Evolutionary conservation across 495 filamentous ascomycete species (phyloP).

Genomic region (Astrothelium subdiscretum): DNA sequence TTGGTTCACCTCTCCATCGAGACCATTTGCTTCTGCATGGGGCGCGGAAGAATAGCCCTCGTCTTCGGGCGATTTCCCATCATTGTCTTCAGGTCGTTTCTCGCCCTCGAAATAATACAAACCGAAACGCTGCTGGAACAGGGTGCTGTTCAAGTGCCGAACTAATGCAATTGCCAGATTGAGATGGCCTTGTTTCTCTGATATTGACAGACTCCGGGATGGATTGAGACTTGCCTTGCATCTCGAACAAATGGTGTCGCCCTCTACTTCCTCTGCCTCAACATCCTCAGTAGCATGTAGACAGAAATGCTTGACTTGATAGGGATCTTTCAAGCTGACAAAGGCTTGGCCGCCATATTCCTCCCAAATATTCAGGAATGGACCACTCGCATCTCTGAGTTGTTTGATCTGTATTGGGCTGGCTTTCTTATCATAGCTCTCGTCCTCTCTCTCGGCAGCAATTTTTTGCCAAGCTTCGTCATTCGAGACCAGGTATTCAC

Average conservation of each 20-base stretch:
- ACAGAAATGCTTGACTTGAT: background rate
- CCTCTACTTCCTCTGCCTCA: background rate
- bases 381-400: background rate
- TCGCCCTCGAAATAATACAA: background rate
- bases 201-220: background rate
- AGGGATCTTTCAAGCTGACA: background rate
- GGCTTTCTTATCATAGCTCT: background rate
- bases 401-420: background rate
- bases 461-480: background rate
- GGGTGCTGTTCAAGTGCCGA: background rate
- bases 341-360: background rate
- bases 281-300: background rate
- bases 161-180: background rate
- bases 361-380: background rate
- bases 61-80: background rate
- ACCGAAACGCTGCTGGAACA: background rate
- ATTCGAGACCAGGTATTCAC: background rate
- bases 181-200: conserved; percentile 3
- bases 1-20: background rate
- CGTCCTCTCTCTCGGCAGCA: background rate
- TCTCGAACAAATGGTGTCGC: background rate
- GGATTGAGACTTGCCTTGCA: conserved; percentile 1
- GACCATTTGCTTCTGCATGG: background rate
- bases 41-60: background rate
- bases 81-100: background rate